Evolutionary conservation across 2,329 filamentous ascomycete genomes (phyloP).

Genomic region (Teratosphaeria zuluensis): DNA sequence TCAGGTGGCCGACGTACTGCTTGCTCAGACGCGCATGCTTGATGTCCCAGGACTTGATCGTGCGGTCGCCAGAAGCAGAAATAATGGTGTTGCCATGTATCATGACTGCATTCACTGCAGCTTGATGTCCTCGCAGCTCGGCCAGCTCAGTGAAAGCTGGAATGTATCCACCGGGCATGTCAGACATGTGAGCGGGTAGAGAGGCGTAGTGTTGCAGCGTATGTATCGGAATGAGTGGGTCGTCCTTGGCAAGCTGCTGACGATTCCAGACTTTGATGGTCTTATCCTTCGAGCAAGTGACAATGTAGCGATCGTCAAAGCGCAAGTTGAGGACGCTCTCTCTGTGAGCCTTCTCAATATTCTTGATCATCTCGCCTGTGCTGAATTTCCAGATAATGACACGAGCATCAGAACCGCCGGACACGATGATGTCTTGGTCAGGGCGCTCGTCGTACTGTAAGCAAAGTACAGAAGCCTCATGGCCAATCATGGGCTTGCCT

Average conservation of each 20-base stretch:
- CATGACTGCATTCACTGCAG: conserved; percentile 93
- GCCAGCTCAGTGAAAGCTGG: conserved; percentile 68
- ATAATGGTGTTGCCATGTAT: conserved; percentile 79
- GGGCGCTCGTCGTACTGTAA: conserved; percentile 87
- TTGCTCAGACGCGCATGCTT: conserved; percentile 64
- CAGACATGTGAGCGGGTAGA: conserved; percentile 24
- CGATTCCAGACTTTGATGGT: conserved; percentile 96
- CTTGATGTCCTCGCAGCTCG: conserved; percentile 67
- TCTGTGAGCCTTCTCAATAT: conserved; percentile 64
- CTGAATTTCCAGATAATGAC: conserved; percentile 92
- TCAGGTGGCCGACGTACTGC: conserved; percentile 77
- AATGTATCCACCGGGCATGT: conserved; percentile 40
- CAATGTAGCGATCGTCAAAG: conserved; percentile 82
- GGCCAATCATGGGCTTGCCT: conserved; percentile 58
- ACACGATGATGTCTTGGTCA: conserved; percentile 82
- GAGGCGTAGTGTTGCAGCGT: conserved; percentile 31
- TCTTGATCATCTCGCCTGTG: conserved; percentile 65
- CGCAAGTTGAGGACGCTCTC: conserved; percentile 91
- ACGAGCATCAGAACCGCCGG: conserved; percentile 83
- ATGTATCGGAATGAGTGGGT: conserved; percentile 26
- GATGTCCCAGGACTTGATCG: conserved; percentile 93
- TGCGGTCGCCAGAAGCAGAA: conserved; percentile 86
- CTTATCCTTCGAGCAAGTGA: conserved; percentile 96
- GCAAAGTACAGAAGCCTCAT: conserved; percentile 81
- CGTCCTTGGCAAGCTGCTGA: conserved; percentile 45